Evolutionary conservation across 2,329 filamentous ascomycete species (phyloP).

Genomic region (Venturia effusa): DNA sequence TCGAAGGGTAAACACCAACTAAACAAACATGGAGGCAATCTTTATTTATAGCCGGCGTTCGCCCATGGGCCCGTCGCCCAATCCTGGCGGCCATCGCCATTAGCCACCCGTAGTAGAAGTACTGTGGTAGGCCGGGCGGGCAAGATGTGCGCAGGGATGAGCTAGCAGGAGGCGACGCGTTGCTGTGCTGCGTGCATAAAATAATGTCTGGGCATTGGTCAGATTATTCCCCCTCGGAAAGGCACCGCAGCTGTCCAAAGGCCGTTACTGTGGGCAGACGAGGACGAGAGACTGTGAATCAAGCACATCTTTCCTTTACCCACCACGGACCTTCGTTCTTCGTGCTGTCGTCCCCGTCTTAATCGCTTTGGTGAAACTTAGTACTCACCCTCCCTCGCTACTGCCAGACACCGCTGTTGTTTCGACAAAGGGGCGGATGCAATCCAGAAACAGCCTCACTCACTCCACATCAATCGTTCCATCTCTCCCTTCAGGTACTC

Average conservation of each 20-base stretch:
- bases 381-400: too few species aligned
- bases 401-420: not conserved
- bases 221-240: not conserved
- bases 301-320: too few species aligned
- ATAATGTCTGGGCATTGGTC: not conserved
- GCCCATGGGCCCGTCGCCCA: not conserved
- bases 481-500: not conserved
- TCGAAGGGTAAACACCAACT: too few species aligned
- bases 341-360: too few species aligned
- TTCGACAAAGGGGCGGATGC: not conserved
- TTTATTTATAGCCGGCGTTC: not conserved
- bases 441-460: not conserved
- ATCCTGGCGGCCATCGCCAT: conserved; percentile 7
- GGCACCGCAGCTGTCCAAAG: not conserved
- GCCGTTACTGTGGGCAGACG: not conserved
- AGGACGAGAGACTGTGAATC: too few species aligned
- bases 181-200: not conserved
- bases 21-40: not conserved
- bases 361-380: not conserved
- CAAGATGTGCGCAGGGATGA: not conserved
- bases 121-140: not conserved
- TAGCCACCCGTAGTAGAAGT: too few species aligned
- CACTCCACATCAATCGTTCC: not conserved
- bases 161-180: not conserved
- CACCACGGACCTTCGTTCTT: not conserved